These are phyloP conservation scores for Euryodendron excelsum DNA, from an alignment of 148 eudicot genomes.

Conservation along the genomic window DNA sequence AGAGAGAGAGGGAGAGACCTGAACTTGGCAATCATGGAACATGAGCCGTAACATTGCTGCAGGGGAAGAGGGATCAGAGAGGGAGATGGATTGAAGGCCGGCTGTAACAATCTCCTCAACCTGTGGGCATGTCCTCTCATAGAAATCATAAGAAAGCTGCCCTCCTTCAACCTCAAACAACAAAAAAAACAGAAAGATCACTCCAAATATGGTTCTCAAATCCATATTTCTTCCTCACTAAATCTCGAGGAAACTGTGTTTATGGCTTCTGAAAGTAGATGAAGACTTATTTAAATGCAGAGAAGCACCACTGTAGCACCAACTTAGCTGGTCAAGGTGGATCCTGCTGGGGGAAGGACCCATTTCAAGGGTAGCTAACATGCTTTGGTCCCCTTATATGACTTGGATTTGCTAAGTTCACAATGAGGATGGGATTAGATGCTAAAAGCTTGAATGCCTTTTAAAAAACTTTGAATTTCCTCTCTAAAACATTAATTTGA, in stretches of 20 bases:
- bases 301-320: background rate
- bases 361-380: too few species aligned
- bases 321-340: background rate
- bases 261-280: background rate
- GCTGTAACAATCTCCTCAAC: constrained; percentile 43
- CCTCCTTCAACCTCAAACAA: background rate
- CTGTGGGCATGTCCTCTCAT: constrained; percentile 41
- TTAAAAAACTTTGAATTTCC: background rate
- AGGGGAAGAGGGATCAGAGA: constrained; percentile 44
- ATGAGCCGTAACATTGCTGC: constrained; percentile 49
- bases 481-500: background rate
- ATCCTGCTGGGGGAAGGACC: background rate
- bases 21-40: constrained; percentile 76
- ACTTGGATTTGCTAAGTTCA: background rate
- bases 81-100: constrained; percentile 27
- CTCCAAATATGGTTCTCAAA: background rate
- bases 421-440: too few species aligned
- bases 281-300: background rate
- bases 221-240: background rate
- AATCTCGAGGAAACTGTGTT: background rate
- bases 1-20: constrained; percentile 25
- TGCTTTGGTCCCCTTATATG: background rate
- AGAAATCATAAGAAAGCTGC: constrained; percentile 32
- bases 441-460: too few species aligned
- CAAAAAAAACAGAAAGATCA: background rate